Conservation (phyloP, 768 basidiomycete species). For the Macrolepiota dolichaula region DNA sequence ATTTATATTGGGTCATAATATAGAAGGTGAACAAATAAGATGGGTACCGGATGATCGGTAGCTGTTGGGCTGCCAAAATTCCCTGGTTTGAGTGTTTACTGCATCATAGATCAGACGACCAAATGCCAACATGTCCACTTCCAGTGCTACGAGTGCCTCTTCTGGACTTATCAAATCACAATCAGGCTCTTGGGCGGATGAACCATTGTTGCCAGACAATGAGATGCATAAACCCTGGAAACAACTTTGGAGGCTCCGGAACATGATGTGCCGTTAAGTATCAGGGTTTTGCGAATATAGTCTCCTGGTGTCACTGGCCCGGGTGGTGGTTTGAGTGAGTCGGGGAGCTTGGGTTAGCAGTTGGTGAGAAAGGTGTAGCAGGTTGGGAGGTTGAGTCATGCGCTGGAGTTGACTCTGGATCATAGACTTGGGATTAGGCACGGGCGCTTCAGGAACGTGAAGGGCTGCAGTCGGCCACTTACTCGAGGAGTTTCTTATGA, state of each 20-base stretch:
- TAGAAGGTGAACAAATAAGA: no score
- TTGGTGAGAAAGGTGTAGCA: constrained; percentile 41
- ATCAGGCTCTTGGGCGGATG: constrained; percentile 43
- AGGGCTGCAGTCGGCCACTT: constrained; percentile 54
- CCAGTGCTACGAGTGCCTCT: constrained; percentile 15
- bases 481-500: constrained; percentile 77
- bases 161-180: constrained; percentile 16
- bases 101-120: no score
- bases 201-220: constrained; percentile 51
- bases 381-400: constrained; percentile 55
- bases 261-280: constrained; percentile 42
- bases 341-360: constrained; percentile 1
- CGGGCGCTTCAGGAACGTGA: constrained; percentile 55
- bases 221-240: constrained; percentile 64
- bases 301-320: constrained; percentile 11
- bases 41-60: no score
- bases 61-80: no score
- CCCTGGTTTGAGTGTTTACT: no score
- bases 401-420: constrained; percentile 72
- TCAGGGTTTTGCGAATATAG: constrained; percentile 50
- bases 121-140: no score
- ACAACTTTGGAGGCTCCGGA: constrained; percentile 62
- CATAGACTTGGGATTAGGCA: constrained; percentile 61
- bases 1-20: no score
- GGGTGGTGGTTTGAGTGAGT: no score